Base-by-base conservation (phyloP, 106 monocot species). In the Dioscorea dumetorum region DNA sequence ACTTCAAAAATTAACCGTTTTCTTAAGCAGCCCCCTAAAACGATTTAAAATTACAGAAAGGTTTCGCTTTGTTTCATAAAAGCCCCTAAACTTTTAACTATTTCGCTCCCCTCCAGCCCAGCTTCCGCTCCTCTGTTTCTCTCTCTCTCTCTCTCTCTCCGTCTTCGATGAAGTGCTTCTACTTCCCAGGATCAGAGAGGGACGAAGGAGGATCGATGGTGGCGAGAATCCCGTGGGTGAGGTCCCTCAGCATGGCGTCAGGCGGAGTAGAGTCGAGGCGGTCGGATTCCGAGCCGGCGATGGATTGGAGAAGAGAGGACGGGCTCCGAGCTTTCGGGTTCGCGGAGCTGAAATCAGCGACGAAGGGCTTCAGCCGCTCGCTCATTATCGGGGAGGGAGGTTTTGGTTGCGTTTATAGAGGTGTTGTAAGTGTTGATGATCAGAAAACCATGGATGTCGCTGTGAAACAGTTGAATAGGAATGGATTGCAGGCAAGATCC, bases 301-400 rank as follows among this genome's bases (percentile, higher is more conserved):
- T 22, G 33, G 28, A 48, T 33, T 59, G 41, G 50, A 16, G 70
- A 58, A 52, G 56, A 32, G 49, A 57, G 64, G 53, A 69, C 24
- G 74, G 71, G 21, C 80, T 87, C 64, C 72, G 72, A 54, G 79
- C 66, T 9, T 87, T 87, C 61, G 48, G 49, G 64, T 80, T 83
- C 52, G 61, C 71, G 12, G 87, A 87, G 80, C 87, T 87, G 67
- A 77, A 50, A 53, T 72, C 67, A 23, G 87, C 87, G 23, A 87
- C 87, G 4, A 80, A 22, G 68, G 83, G 87, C 49, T 87, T 87
- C 64, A 78, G 74, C 60, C 74, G 80, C n/a, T 28, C 77, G 16
- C 54, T 80, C 16, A 4, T 83, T 60, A 77, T 87, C 51, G 87
- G 87, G 18, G 87, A 87, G 66, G 87, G 87, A 19, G 87, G 87